These are phyloP conservation scores for Lactarius trivialis DNA, from an alignment of 768 basidiomycete genomes.

Conservation along the genomic window DNA sequence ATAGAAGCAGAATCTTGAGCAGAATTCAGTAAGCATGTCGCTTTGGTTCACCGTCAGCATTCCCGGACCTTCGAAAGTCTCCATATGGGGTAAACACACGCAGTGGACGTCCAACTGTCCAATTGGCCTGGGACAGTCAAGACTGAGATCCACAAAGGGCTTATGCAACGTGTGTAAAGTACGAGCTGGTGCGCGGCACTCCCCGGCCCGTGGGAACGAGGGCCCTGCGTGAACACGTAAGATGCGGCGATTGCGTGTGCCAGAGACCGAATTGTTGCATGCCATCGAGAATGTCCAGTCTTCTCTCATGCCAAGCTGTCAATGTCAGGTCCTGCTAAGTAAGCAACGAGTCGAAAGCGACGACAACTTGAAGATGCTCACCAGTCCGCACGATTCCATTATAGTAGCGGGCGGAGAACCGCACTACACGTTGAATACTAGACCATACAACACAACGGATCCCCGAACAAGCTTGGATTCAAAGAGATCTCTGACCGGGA, in stretches of 20 bases:
- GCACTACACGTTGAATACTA: not conserved
- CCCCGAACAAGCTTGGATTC: not conserved
- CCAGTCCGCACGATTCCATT: no score
- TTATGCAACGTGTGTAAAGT: no score
- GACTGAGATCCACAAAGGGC: not conserved
- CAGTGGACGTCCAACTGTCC: not conserved
- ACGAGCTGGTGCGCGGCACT: not conserved
- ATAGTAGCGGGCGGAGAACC: not conserved
- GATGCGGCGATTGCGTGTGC: not conserved
- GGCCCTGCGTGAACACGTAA: not conserved
- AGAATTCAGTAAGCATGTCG: no score
- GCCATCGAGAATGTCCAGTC: not conserved
- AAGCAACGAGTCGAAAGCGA: not conserved
- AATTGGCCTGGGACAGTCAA: not conserved
- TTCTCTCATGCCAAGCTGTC: not conserved
- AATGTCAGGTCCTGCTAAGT: not conserved
- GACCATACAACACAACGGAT: no score
- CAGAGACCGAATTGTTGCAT: not conserved
- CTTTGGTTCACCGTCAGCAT: not conserved
- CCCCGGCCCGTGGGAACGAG: not conserved
- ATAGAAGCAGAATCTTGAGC: no score
- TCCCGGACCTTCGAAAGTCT: not conserved
- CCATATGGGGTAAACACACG: no score
- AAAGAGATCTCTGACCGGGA: not conserved
- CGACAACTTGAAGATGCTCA: not conserved